These are phyloP conservation scores for Linum lewisii DNA, from an alignment of 345 rosid species.

Conservation along the genomic window DNA sequence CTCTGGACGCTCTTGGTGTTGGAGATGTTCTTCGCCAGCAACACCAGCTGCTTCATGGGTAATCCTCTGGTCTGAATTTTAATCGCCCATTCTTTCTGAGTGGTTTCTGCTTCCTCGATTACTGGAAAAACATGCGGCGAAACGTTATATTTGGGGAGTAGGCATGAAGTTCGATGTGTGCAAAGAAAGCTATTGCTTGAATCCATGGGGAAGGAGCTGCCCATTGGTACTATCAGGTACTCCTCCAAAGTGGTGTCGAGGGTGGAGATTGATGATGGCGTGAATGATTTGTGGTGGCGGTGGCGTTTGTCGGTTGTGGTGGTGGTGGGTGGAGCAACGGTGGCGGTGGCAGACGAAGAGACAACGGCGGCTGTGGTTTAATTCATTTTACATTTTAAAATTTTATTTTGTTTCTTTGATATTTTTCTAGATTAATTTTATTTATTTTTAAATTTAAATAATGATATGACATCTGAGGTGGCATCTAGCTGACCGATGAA, in stretches of 20 bases:
- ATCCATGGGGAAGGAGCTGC: background rate
- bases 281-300: no score
- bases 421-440: no score
- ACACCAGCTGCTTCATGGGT: background rate
- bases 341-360: no score
- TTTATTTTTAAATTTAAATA: no score
- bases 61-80: background rate
- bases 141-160: background rate
- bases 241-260: background rate
- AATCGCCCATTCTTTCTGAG: background rate
- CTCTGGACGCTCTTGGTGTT: background rate
- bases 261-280: no score
- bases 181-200: background rate
- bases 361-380: no score
- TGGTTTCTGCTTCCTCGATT: background rate
- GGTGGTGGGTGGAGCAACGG: no score
- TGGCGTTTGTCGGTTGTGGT: no score
- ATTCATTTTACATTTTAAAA: no score
- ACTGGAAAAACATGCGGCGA: background rate
- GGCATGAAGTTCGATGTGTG: background rate
- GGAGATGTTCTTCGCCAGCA: slow-evolving; percentile 1
- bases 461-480: no score
- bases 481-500: no score
- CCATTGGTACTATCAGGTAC: background rate
- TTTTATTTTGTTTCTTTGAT: no score